Conservation (phyloP, 805 yeast genomes). For the Kluyveromyces dobzhanskii region DNA sequence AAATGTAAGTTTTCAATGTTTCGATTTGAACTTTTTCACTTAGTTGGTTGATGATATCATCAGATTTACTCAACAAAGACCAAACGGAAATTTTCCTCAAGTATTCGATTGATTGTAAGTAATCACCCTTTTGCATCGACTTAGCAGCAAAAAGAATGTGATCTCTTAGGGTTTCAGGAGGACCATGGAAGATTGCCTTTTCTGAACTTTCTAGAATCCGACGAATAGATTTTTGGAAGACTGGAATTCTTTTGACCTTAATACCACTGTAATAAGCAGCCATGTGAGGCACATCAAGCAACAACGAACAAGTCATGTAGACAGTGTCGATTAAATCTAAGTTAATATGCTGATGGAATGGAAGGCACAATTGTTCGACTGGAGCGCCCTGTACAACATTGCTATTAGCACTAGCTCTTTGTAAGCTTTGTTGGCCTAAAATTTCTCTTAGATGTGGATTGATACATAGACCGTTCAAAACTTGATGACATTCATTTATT, state of each 20-base stretch:
- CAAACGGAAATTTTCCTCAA: slow-evolving; percentile 59
- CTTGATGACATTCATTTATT: slow-evolving; percentile 78
- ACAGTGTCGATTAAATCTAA: slow-evolving; percentile 91
- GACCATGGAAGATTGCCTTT: slow-evolving; percentile 92
- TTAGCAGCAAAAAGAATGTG: slow-evolving; percentile 88
- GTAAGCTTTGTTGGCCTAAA: slow-evolving; percentile 78
- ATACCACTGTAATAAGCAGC: slow-evolving; percentile 58
- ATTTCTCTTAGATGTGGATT: slow-evolving; percentile 83
- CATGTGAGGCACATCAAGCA: slow-evolving; percentile 86
- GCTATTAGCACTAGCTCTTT: slow-evolving; percentile 50
- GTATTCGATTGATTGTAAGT: slow-evolving; percentile 69
- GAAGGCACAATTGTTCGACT: slow-evolving; percentile 64
- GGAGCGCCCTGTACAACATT: slow-evolving; percentile 28
- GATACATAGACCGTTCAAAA: slow-evolving; percentile 79
- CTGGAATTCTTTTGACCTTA: slow-evolving; percentile 49
- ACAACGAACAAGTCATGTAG: slow-evolving; percentile 79
- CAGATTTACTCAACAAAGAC: slow-evolving; percentile 69
- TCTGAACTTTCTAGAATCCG: slow-evolving; percentile 88
- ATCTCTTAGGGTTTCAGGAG: slow-evolving; percentile 95
- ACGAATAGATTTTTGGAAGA: slow-evolving; percentile 74
- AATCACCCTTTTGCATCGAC: slow-evolving; percentile 80
- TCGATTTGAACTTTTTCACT: slow-evolving; percentile 74
- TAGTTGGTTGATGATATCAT: slow-evolving; percentile 60
- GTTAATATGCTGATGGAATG: slow-evolving; percentile 98
- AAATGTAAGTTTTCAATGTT: slow-evolving; percentile 87